Conservation (phyloP, 2,329 filamentous ascomycete species). For the Aureobasidium musti region DNA sequence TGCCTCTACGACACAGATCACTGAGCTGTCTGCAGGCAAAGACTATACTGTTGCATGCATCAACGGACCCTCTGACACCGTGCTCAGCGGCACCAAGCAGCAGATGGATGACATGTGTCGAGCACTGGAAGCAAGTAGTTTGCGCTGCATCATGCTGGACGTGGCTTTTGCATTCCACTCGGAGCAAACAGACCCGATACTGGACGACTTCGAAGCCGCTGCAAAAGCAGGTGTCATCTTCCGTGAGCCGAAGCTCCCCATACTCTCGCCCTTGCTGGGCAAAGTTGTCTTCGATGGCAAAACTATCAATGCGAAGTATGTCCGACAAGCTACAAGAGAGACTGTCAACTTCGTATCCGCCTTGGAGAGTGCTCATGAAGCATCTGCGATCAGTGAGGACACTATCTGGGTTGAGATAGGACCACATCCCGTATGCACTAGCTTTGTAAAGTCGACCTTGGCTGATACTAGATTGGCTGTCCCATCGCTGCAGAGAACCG, state of each 20-base stretch:
- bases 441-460: background rate
- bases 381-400: background rate
- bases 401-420: background rate
- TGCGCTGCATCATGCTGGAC: background rate
- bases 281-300: background rate
- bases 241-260: background rate
- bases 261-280: background rate
- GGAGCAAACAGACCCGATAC: background rate
- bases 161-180: background rate
- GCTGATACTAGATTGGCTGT: background rate
- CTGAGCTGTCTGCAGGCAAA: background rate
- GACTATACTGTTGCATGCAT: conserved; percentile 35
- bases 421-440: background rate
- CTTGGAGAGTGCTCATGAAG: background rate
- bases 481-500: background rate
- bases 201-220: background rate
- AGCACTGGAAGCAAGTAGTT: background rate
- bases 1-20: background rate
- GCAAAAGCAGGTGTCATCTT: background rate
- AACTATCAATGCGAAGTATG: background rate
- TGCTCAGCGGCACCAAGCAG: conserved; percentile 33
- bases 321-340: background rate
- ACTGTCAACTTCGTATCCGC: background rate
- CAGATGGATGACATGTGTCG: conserved; percentile 37
- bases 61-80: conserved; percentile 36